These are phyloP conservation scores for Apiospora arundinis DNA, from an alignment of 2,329 filamentous ascomycete species.

Conservation along the genomic window DNA sequence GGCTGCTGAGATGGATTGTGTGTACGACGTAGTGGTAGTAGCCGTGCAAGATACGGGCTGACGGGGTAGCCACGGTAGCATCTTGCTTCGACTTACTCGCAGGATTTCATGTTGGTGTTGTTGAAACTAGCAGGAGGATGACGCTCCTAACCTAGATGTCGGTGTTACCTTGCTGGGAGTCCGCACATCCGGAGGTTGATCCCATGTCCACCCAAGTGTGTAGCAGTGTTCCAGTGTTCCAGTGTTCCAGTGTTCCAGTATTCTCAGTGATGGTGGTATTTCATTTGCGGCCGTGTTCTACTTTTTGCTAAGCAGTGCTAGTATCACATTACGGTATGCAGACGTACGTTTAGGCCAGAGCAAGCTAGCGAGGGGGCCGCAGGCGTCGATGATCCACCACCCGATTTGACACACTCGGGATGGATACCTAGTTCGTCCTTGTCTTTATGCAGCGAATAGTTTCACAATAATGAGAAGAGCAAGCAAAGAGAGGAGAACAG, in stretches of 20 bases:
- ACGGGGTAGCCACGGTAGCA: background rate
- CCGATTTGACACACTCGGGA: background rate
- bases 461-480: slow-evolving; percentile 16
- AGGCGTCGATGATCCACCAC: background rate
- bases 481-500: background rate
- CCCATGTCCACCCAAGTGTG: background rate
- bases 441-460: slow-evolving; percentile 7
- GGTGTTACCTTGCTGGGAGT: slow-evolving; percentile 8
- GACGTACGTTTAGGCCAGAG: background rate
- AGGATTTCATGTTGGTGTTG: background rate
- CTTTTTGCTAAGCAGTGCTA: background rate
- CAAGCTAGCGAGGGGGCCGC: slow-evolving; percentile 1
- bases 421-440: background rate
- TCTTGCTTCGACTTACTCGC: slow-evolving; percentile 7
- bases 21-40: background rate
- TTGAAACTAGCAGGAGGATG: slow-evolving; percentile 1
- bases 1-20: background rate
- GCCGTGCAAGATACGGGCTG: background rate
- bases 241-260: too few species aligned
- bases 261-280: background rate
- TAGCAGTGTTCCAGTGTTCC: too few species aligned
- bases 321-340: background rate
- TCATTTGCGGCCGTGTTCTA: background rate
- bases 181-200: background rate
- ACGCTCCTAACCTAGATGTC: slow-evolving; percentile 14